Evolutionary conservation across 495 filamentous ascomycete genomes (phyloP), one percentile per base, ranked within the genome.

Genomic region (Thermochaetoides thermophila): DNA sequence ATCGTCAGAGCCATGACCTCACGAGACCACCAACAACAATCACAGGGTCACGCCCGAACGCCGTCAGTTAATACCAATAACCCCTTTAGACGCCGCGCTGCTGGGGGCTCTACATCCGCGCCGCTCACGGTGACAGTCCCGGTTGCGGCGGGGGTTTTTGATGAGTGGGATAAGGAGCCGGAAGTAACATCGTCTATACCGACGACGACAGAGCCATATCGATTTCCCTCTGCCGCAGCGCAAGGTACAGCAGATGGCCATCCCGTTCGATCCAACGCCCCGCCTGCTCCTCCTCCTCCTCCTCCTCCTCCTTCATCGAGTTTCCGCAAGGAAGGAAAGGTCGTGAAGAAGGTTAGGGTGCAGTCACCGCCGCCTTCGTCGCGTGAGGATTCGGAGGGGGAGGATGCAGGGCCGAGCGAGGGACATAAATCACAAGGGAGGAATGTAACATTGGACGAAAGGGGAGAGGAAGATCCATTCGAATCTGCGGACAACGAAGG

Each of bases 331-430:
- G 63, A 57, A 31, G 41, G 50, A 25, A 67, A 69, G 42, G 48
- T 63, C 3, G 50, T 63, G 2, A 72, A 72, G 47, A 70, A 56
- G 40, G 68, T 72, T 17, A 61, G 67, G 32, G 66, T 72, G 2
- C 66, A 70, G 43, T 70, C 66, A 19, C 68, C 68, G 19, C 68
- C 66, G 32, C 65, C 68, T 1, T 60, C 59, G 8, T 64, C 60
- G 10, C 64, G 63, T 36, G 61, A 66, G 21, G 21, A 11, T 24
- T 24, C 11, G 21, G 6, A 6, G 21, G 11, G 21, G 21, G 21
- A 6, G 21, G 21, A 49, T 13, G 34, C 49, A 21, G 48, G 45
- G 17, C 37, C 40, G 21, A 24, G 21, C 6, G 21, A 24, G 6
- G 11, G 11, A 24, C 21, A 6, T 6, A 24, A 6, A 6, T 24